These are phyloP conservation scores for Arthrobotrys iridis DNA, from an alignment of 2,329 filamentous ascomycete genomes.

Conservation along the genomic window DNA sequence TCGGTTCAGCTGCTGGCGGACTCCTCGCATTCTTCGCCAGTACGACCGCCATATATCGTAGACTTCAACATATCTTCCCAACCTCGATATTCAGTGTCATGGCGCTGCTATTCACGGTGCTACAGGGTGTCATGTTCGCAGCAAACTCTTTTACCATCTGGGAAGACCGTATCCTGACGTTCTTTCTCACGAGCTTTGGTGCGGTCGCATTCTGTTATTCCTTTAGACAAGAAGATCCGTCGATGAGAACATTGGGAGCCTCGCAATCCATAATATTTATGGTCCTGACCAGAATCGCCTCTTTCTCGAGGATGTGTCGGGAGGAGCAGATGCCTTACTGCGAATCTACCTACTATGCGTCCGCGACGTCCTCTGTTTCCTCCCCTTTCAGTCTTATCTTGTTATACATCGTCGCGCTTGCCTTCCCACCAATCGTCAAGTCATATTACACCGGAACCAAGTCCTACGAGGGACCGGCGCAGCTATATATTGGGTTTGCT, in stretches of 20 bases:
- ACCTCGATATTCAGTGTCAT: conserved; percentile 89
- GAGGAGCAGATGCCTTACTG: conserved; percentile 99
- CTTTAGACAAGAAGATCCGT: conserved; percentile 73
- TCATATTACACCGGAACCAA: conserved; percentile 82
- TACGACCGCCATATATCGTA: conserved; percentile 61
- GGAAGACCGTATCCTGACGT: conserved; percentile 94
- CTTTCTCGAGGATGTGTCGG: conserved; percentile 89
- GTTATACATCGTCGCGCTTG: conserved; percentile 76
- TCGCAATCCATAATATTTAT: conserved; percentile 89
- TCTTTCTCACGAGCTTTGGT: conserved; percentile 90
- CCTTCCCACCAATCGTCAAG: conserved; percentile 77
- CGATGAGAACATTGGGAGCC: conserved; percentile 78
- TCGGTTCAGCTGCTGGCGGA: conserved; percentile 64
- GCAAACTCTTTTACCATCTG: conserved; percentile 99
- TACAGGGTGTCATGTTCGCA: conserved; percentile 91
- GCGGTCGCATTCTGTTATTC: conserved; percentile 78
- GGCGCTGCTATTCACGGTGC: conserved; percentile 79
- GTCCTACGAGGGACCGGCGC: conserved; percentile 87
- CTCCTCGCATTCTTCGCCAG: conserved; percentile 62
- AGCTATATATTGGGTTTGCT: conserved; percentile 82
- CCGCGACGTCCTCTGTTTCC: conserved; percentile 88
- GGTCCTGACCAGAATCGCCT: conserved; percentile 79
- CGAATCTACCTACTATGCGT: conserved; percentile 93
- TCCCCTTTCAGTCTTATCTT: conserved; percentile 87
- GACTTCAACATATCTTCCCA: conserved; percentile 68